Conservation (phyloP, 1,284 basidiomycete species). For the Austroboletus niveus region DNA sequence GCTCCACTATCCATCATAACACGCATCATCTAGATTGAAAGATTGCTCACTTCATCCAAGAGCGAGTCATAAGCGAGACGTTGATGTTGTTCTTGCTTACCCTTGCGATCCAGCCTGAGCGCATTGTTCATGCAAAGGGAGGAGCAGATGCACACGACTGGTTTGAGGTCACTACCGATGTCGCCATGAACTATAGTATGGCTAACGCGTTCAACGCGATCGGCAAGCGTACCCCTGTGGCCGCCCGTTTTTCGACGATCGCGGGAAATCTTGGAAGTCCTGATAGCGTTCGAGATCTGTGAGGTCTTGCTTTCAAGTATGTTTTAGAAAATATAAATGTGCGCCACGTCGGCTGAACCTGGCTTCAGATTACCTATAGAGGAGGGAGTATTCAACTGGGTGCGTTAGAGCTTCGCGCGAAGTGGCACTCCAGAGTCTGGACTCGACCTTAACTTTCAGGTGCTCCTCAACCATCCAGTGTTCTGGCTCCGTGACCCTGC, state of each 20-base stretch:
- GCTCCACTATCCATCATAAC: not conserved
- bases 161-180: conserved; percentile 41
- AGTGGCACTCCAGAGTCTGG: not conserved
- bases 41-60: conserved; percentile 56
- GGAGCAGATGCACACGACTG: conserved; percentile 53
- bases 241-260: conserved; percentile 23
- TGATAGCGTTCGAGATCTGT: conserved; percentile 40
- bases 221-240: conserved; percentile 22
- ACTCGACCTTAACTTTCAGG: conserved; percentile 2
- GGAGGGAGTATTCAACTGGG: conserved; percentile 51
- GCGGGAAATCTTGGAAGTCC: conserved; percentile 43
- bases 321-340: not conserved
- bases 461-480: conserved; percentile 42
- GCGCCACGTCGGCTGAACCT: conserved; percentile 1
- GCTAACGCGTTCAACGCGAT: conserved; percentile 19
- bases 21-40: conserved; percentile 35
- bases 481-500: conserved; percentile 41
- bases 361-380: conserved; percentile 19
- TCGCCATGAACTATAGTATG: conserved; percentile 44
- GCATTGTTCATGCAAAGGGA: conserved; percentile 44
- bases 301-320: conserved; percentile 26
- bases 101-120: conserved; percentile 27
- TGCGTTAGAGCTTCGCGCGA: conserved; percentile 5
- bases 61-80: conserved; percentile 37
- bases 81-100: not conserved